phyloP scores from a whole-genome alignment of 2,329 filamentous ascomycete genomes.

The Fusarium verticillioides region DNA sequence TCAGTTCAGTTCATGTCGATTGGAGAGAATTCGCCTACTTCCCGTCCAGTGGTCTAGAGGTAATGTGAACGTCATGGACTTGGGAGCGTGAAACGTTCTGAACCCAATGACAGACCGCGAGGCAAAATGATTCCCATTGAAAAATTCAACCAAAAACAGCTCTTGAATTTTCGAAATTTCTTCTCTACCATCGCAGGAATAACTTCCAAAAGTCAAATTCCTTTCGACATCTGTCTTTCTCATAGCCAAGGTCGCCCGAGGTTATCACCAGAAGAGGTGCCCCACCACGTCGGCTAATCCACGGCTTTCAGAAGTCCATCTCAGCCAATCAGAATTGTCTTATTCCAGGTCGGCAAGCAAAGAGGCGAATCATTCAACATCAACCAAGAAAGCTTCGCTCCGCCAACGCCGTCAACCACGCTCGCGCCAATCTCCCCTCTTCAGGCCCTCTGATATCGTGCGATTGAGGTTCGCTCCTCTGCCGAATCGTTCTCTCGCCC shows the following conservation, averaged over 20 bases:
- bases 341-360: constrained; percentile 43
- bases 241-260: neutral
- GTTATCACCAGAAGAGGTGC: constrained; percentile 18
- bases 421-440: constrained; percentile 31
- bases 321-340: constrained; percentile 47
- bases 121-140: neutral
- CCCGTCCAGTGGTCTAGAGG: neutral
- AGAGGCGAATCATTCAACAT: constrained; percentile 48
- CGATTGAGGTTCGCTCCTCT: constrained; percentile 36
- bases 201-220: neutral
- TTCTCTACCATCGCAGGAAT: neutral
- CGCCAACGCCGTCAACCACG: constrained; percentile 25
- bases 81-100: neutral
- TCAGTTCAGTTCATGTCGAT: neutral
- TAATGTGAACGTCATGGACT: constrained; percentile 30
- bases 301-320: constrained; percentile 16
- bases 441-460: constrained; percentile 20
- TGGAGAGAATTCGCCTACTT: constrained; percentile 3
- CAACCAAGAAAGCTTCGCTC: constrained; percentile 42
- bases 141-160: neutral
- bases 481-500: constrained; percentile 28
- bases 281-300: constrained; percentile 45
- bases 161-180: no score
- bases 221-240: neutral
- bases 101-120: constrained; percentile 9